Percentiles rank a stretch among this genome's conserved stretches.
Evolutionary conservation across 495 filamentous ascomycete species (phyloP).

Genomic region (Viridothelium virens): DNA sequence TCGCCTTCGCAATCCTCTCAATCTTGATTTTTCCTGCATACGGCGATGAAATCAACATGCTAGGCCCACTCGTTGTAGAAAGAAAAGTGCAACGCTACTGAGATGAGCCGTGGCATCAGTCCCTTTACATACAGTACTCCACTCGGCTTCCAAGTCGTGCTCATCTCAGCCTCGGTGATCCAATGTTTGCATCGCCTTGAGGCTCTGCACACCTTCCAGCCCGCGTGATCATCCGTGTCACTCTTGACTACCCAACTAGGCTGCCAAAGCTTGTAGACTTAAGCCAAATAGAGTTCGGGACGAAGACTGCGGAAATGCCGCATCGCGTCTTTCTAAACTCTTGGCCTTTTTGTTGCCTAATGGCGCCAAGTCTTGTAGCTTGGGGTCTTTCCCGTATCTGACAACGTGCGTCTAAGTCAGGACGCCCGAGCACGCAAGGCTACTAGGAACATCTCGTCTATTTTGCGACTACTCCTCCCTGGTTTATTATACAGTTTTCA

Average conservation of each 20-base stretch:
- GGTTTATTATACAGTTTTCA: no score
- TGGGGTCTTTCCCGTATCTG: not conserved
- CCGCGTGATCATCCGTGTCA: conserved; percentile 1
- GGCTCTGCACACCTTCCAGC: not conserved
- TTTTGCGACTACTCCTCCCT: no score
- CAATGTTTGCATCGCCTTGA: not conserved
- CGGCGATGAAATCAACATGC: no score
- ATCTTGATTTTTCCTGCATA: not conserved
- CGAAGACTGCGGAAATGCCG: not conserved
- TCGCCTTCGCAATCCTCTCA: not conserved
- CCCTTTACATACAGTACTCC: not conserved
- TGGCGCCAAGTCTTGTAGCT: not conserved
- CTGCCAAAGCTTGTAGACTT: no score
- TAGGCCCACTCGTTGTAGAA: no score
- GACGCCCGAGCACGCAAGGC: no score
- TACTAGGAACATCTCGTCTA: no score
- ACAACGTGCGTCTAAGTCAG: not conserved
- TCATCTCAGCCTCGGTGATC: not conserved
- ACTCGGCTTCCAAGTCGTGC: not conserved
- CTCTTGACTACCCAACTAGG: no score
- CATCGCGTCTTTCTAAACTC: not conserved
- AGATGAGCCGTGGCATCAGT: no score
- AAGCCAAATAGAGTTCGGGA: no score
- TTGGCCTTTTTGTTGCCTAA: not conserved
- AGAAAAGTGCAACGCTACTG: no score